phyloP scores from a whole-genome alignment of 805 yeast genomes.

The Zygosaccharomyces gambellarensis region DNA sequence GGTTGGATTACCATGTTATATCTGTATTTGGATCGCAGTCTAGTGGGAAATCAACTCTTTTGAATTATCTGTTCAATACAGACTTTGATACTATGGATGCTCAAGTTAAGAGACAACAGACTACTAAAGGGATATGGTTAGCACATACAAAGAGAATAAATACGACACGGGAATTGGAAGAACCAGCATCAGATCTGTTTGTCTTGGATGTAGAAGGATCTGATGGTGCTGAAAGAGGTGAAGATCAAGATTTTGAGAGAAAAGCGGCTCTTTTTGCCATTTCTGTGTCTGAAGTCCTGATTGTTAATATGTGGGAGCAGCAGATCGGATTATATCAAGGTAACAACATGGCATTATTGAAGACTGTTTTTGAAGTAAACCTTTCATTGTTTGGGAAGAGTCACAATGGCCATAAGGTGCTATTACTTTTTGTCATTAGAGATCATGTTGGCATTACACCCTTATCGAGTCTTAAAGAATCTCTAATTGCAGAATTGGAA shows the following conservation, averaged over 20 bases:
- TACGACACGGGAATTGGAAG: slow-evolving; percentile 14
- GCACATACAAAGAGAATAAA: slow-evolving; percentile 49
- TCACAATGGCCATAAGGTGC: slow-evolving; percentile 51
- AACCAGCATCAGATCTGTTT: slow-evolving; percentile 42
- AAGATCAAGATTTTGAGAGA: slow-evolving; percentile 96
- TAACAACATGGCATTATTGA: slow-evolving; percentile 90
- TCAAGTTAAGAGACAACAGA: slow-evolving; percentile 67
- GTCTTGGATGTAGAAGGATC: slow-evolving; percentile 99
- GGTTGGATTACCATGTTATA: slow-evolving; percentile 78
- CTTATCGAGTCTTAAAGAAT: slow-evolving; percentile 58
- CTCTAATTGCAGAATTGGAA: slow-evolving; percentile 64
- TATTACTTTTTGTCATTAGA: slow-evolving; percentile 81
- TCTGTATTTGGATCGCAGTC: slow-evolving; percentile 97
- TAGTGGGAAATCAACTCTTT: slow-evolving; percentile 90
- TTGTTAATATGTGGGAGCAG: slow-evolving; percentile 93
- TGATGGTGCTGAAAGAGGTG: slow-evolving; percentile 96
- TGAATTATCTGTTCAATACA: slow-evolving; percentile 82
- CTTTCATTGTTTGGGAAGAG: slow-evolving; percentile 72
- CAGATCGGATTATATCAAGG: slow-evolving; percentile 97
- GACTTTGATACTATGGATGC: slow-evolving; percentile 93
- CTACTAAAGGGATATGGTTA: slow-evolving; percentile 82
- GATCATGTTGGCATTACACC: slow-evolving; percentile 91
- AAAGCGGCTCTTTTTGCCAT: slow-evolving; percentile 94
- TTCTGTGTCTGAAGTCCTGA: slow-evolving; percentile 83
- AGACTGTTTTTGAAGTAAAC: slow-evolving; percentile 95